phyloP scores from a whole-genome alignment of 768 basidiomycete species.

The Termitomyces sp. region DNA sequence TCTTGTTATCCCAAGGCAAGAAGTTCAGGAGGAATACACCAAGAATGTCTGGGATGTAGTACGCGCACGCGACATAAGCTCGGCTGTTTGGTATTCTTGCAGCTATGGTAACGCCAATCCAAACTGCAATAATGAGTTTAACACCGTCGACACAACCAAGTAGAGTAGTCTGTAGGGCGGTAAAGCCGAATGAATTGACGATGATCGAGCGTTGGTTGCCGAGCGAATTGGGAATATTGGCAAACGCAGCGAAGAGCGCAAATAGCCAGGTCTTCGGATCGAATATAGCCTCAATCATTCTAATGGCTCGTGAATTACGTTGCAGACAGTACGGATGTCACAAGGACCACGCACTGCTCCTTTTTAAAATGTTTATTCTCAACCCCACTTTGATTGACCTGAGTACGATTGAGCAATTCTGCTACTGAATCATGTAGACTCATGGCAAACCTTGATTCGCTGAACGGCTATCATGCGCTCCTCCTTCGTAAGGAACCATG shows the following conservation, averaged over 20 bases:
- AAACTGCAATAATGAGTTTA: conserved; percentile 71
- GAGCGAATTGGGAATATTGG: conserved; percentile 62
- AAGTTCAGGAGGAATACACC: conserved; percentile 62
- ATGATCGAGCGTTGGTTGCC: conserved; percentile 68
- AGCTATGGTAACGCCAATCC: conserved; percentile 56
- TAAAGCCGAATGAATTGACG: conserved; percentile 65
- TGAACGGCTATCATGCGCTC: conserved; percentile 50
- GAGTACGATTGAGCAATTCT: neutral
- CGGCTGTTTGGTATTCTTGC: conserved; percentile 53
- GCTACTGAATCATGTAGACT: neutral
- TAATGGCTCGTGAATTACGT: conserved; percentile 21
- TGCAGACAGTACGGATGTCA: neutral
- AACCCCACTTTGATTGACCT: conserved; percentile 60
- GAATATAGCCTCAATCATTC: conserved; percentile 64
- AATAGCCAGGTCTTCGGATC: conserved; percentile 81
- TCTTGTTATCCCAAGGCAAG: conserved; percentile 61
- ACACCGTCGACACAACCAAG: conserved; percentile 64
- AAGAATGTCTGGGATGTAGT: conserved; percentile 62
- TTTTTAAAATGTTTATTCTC: conserved; percentile 82
- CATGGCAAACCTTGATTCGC: conserved; percentile 54
- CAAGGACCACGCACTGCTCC: conserved; percentile 56
- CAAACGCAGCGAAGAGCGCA: conserved; percentile 60
- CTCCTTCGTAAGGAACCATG: conserved; percentile 69
- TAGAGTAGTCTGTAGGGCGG: conserved; percentile 62
- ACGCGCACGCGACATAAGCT: conserved; percentile 58